Percentiles rank a stretch among this genome's conserved stretches.
Evolutionary conservation across 2,329 filamentous ascomycete species (phyloP).

Genomic region (Fusarium citri): DNA sequence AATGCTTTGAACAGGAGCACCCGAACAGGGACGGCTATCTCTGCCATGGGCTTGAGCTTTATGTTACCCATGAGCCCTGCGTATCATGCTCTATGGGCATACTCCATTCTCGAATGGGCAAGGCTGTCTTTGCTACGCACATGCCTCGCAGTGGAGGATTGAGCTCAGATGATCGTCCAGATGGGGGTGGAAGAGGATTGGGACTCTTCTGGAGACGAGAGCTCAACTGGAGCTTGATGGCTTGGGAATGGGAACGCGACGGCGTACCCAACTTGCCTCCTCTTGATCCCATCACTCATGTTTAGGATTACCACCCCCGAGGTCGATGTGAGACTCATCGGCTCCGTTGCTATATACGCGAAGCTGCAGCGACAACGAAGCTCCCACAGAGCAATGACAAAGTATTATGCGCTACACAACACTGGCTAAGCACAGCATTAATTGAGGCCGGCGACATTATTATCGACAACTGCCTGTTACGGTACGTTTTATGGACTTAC

Average conservation of each 20-base stretch:
- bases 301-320: conserved; percentile 59
- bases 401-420: conserved; percentile 28
- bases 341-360: conserved; percentile 28
- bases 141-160: conserved; percentile 87
- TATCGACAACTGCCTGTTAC: conserved; percentile 18
- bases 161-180: conserved; percentile 76
- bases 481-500: conserved; percentile 38
- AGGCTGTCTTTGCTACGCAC: conserved; percentile 81
- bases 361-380: conserved; percentile 24
- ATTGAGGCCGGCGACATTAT: conserved; percentile 18
- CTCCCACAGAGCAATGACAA: conserved; percentile 29
- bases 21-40: conserved; percentile 84
- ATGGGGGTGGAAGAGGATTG: conserved; percentile 69
- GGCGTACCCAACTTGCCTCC: conserved; percentile 52
- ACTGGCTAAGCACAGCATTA: conserved; percentile 17
- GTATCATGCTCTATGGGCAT: conserved; percentile 98
- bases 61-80: conserved; percentile 95
- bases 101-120: conserved; percentile 90
- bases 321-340: conserved; percentile 52
- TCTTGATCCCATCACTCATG: conserved; percentile 64
- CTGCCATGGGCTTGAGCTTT: conserved; percentile 92
- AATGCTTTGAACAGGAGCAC: conserved; percentile 72
- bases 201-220: conserved; percentile 79
- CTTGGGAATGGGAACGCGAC: conserved; percentile 77
- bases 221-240: conserved; percentile 86